A percentile compares a stretch with the other conserved stretches of the same genome.
Evolutionary conservation across 352 stramenopile genomes (phyloP).

Genomic region (Aphanomyces cochlioides): DNA sequence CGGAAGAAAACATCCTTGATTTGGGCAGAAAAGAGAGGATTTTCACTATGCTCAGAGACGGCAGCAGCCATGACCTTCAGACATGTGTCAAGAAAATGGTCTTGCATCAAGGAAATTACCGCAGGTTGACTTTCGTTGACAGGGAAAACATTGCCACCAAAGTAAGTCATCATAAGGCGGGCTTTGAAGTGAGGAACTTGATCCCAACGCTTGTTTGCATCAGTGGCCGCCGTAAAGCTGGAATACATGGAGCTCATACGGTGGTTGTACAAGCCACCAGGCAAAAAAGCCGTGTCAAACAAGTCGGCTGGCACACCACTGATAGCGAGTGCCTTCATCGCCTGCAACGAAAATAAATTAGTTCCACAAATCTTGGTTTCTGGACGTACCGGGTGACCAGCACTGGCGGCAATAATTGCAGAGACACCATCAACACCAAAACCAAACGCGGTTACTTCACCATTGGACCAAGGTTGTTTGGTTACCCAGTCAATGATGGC

Average conservation of each 20-base stretch:
- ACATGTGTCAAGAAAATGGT: not conserved
- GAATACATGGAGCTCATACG: conserved; percentile 60
- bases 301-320: conserved; percentile 67
- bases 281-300: conserved; percentile 68
- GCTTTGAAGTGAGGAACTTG: conserved; percentile 69
- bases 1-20: conserved; percentile 54
- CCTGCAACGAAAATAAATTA: conserved; percentile 5
- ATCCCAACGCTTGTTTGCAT: conserved; percentile 70
- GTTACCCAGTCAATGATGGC: conserved; percentile 81
- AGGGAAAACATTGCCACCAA: conserved; percentile 77
- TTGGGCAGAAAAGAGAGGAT: conserved; percentile 53
- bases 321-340: conserved; percentile 68
- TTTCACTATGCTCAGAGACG: conserved; percentile 59
- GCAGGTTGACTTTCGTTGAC: conserved; percentile 58
- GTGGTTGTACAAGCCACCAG: conserved; percentile 69
- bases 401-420: conserved; percentile 57
- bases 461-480: conserved; percentile 74
- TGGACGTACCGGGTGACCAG: conserved; percentile 38
- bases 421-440: conserved; percentile 69
- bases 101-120: not conserved
- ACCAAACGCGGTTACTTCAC: conserved; percentile 62
- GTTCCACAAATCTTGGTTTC: too few species aligned
- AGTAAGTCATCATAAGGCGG: conserved; percentile 81
- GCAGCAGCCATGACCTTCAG: conserved; percentile 51
- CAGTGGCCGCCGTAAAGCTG: conserved; percentile 70